Evolutionary conservation across 345 rosid species (phyloP).

Genomic region (Moricandia arvensis): DNA sequence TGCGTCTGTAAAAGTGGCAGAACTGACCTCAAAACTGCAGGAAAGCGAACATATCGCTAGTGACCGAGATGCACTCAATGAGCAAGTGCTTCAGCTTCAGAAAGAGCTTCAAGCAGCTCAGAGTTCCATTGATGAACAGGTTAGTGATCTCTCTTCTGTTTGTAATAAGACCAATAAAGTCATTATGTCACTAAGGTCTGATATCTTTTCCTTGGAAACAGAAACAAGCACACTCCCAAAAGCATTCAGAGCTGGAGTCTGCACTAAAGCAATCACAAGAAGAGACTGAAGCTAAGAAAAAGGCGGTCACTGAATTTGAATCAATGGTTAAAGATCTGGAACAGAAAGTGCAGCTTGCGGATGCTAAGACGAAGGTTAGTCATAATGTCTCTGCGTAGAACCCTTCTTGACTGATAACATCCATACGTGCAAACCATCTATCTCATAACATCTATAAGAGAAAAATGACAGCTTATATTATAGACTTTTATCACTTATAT

Average conservation of each 20-base stretch:
- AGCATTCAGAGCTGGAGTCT: slow-evolving; percentile 54
- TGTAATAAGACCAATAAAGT: too few relatives aligned
- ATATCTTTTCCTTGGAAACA: slow-evolving; percentile 36
- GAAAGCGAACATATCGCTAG: slow-evolving; percentile 39
- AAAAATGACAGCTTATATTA: background rate
- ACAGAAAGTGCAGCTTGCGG: slow-evolving; percentile 60
- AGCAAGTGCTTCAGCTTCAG: slow-evolving; percentile 52
- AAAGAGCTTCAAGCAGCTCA: slow-evolving; percentile 53
- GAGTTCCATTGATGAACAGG: slow-evolving; percentile 53
- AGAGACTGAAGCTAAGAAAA: slow-evolving; percentile 63
- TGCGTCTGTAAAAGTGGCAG: slow-evolving; percentile 38
- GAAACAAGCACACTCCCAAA: slow-evolving; percentile 51
- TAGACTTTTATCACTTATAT: background rate
- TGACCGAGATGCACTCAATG: slow-evolving; percentile 46
- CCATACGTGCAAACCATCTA: background rate
- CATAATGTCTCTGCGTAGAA: slow-evolving; percentile 2
- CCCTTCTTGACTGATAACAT: background rate
- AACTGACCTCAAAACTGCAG: slow-evolving; percentile 51
- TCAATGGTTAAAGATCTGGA: slow-evolving; percentile 61
- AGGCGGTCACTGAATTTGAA: slow-evolving; percentile 47
- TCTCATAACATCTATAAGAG: background rate
- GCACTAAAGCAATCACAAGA: slow-evolving; percentile 58
- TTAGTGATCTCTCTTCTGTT: slow-evolving; percentile 27
- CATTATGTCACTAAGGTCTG: slow-evolving; percentile 11
- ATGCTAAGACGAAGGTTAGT: slow-evolving; percentile 68